Base-by-base conservation (phyloP, 148 eudicot species). In the Polygonum maritimum region DNA sequence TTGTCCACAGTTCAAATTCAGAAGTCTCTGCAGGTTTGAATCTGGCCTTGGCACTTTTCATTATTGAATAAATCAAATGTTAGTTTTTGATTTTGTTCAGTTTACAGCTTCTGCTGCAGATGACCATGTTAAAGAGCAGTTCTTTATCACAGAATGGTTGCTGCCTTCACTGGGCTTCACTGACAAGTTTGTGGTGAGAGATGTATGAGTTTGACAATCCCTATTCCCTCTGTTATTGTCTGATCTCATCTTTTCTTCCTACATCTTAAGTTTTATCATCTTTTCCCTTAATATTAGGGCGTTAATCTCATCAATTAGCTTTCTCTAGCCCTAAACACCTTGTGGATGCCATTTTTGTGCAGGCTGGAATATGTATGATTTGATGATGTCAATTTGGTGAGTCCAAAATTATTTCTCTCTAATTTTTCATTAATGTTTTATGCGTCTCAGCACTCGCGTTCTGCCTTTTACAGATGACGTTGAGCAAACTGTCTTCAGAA, bases 111-210 rank as follows among this genome's bases (percentile, higher is more conserved):
- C 71, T 36, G 26, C 48, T 80, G 81, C 88, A 90, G 98, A 85
- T 75, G 78, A 76, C 71, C 54, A 74, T 69, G 73, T 73, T 71
- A 58, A 79, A 48, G 85, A 78, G 49, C 85, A 82, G 48, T 80
- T 84, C 15, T 90, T 84, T 81, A 22, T 74, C 58, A 78, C 89
- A 19, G 87, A 88, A 58, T 94, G 98, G 98, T 76, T 94, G 62
- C 84, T 88, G 86, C 98, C 98, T 41, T 76, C 91, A 8, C 81
- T 93, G 45, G 87, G 81, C 55, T 73, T 78, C 49, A 79, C 77
- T 36, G 97, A 91, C 84, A 86, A 86, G 81, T 87, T 90, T 79
- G 82, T 82, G 70, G 79, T 90, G 69, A 82, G 85, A 78, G 86
- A 90, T 76, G 91, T 86, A 84, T 71, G 89, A 73, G 45, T 26